Evolutionary conservation across 441 rosid genomes (phyloP), one percentile per base, ranked within the genome.

Genomic region (Populus trichocarpa): DNA sequence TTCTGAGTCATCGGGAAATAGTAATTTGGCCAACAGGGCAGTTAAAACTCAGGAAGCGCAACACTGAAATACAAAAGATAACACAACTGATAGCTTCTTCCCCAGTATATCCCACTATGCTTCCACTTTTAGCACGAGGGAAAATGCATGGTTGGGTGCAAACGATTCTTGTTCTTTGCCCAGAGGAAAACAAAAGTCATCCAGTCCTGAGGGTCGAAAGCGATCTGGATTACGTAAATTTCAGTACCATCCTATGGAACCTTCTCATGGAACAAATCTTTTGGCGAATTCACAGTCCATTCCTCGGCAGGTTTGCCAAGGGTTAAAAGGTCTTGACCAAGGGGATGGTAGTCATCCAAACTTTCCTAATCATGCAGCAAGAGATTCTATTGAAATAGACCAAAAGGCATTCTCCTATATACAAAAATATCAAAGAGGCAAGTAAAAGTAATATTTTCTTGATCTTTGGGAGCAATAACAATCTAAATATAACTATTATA

Each of bases 181-280:
- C 40, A 90, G 86, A 22, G 86, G 83, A 69, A 87, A 87, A 79
- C 88, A 82, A 75, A 88, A 84, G 84, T 82, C 86, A 82, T 83
- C 89, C 67, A 81, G 81, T 81, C 79, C 81, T 76, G 61, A 72
- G 35, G 77, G 81, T 82, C 85, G 81, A 68, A 88, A 85, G 82
- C 85, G 89, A 22, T 82, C 88, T 64, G 87, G 77, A 67, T 70
- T 81, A 73, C 94, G 92, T 78, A 94, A 85, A 83, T 93, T 94
- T 88, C 95, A 91, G 80, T 91, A 86, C 80, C 98, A 91, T 89
- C 97, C 97, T 20, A 69, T 76, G 35, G 91, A 88, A 67, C 81
- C 88, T 77, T 80, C 87, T 61, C 76, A 75, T 79, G 88, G 85
- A 76, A 73, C 79, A 65, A 86, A 83, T 79, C 53, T 69, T 80